Percentiles rank a stretch among this genome's conserved stretches.
Conservation (phyloP, 371 early-diverging fungal species). For the Apophysomyces variabilis region DNA sequence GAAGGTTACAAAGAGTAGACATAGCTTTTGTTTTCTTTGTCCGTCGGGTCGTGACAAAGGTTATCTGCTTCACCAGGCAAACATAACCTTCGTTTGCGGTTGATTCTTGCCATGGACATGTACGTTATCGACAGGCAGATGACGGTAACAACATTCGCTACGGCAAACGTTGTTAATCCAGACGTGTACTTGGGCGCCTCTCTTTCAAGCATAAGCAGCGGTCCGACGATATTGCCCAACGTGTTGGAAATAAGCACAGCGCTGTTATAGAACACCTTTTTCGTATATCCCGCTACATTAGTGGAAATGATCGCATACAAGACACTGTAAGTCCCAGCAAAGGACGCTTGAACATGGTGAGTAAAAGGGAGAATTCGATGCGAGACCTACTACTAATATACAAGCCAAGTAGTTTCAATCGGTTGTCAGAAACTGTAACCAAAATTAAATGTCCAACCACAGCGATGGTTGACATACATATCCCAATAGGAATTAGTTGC, state of each 20-base stretch:
- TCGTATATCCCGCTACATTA: slow-evolving; percentile 47
- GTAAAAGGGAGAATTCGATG: background rate
- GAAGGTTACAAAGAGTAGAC: slow-evolving; percentile 18
- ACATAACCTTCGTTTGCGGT: slow-evolving; percentile 23
- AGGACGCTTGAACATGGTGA: slow-evolving; percentile 23
- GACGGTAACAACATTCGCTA: slow-evolving; percentile 34
- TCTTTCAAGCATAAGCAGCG: slow-evolving; percentile 31
- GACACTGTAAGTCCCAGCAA: slow-evolving; percentile 32
- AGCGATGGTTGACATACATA: slow-evolving; percentile 21
- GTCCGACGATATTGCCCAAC: slow-evolving; percentile 41
- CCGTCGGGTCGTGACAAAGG: slow-evolving; percentile 30
- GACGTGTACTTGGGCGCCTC: slow-evolving; percentile 21
- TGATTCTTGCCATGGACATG: slow-evolving; percentile 21
- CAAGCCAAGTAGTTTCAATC: slow-evolving; percentile 34
- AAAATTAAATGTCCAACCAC: slow-evolving; percentile 35
- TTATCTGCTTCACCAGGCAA: slow-evolving; percentile 10
- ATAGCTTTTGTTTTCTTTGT: slow-evolving; percentile 28
- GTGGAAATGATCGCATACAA: slow-evolving; percentile 29
- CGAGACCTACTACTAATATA: slow-evolving; percentile 9
- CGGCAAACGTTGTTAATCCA: slow-evolving; percentile 33
- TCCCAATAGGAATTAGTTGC: slow-evolving; percentile 24
- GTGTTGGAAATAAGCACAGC: slow-evolving; percentile 31
- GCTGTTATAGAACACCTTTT: slow-evolving; percentile 41
- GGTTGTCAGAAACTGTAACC: slow-evolving; percentile 25
- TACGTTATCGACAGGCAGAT: slow-evolving; percentile 28